phyloP scores from a whole-genome alignment of 1,284 basidiomycete genomes.

The Porogramme epimiltina region DNA sequence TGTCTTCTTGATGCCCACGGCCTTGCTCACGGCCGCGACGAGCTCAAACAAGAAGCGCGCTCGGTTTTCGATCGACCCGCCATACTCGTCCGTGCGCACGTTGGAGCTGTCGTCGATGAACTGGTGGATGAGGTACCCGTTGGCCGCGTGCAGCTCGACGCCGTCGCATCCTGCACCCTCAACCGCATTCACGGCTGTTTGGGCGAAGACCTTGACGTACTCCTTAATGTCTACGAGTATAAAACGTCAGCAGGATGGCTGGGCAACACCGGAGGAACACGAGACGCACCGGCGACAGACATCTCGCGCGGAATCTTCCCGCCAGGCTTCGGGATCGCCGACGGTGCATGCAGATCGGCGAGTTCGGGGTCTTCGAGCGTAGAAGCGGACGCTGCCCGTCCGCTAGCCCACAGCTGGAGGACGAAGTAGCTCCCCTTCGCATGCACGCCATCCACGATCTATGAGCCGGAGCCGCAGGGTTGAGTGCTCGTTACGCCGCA shows the following conservation, averaged over 20 bases:
- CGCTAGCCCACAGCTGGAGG: constrained; percentile 50
- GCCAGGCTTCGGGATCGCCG: constrained; percentile 39
- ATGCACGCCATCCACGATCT: constrained; percentile 32
- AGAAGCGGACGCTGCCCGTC: constrained; percentile 36
- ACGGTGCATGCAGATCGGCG: constrained; percentile 37
- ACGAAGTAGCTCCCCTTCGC: constrained; percentile 42
- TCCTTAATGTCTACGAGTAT: constrained; percentile 40
- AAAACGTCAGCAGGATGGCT: neutral
- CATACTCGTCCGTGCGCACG: constrained; percentile 60
- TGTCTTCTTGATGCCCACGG: constrained; percentile 40
- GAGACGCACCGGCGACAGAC: constrained; percentile 29
- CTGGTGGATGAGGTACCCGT: constrained; percentile 46
- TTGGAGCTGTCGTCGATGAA: constrained; percentile 48
- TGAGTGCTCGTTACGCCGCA: too few relatives aligned
- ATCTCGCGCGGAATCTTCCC: constrained; percentile 33
- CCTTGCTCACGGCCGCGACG: constrained; percentile 45
- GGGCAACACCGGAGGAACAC: neutral
- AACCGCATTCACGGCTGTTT: constrained; percentile 45
- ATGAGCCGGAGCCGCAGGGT: neutral
- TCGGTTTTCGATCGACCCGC: constrained; percentile 58
- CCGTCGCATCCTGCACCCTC: constrained; percentile 50
- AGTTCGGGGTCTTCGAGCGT: constrained; percentile 27
- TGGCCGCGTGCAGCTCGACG: constrained; percentile 33
- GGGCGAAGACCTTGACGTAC: constrained; percentile 38
- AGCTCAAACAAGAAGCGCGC: constrained; percentile 50